A percentile compares a stretch with the other conserved stretches of the same genome.
phyloP scores from a whole-genome alignment of 2,329 filamentous ascomycete species.

The Escovopsis weberi region DNA sequence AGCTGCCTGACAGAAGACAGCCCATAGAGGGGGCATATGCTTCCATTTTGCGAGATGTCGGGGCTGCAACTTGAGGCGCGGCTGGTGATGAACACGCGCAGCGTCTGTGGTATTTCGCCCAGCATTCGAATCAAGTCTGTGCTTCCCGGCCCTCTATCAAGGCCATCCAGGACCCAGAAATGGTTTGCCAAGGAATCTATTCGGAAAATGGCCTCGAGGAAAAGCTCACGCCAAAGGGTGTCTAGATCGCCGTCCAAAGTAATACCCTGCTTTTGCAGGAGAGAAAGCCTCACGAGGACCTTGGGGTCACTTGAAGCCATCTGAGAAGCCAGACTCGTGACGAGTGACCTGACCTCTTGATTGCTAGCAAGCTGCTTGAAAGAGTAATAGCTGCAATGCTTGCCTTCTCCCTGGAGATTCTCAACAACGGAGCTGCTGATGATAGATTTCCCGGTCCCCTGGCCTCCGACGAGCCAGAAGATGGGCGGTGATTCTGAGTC shows the following conservation, averaged over 20 bases:
- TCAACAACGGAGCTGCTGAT: not conserved
- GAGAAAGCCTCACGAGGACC: not conserved
- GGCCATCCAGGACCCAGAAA: conserved; percentile 2
- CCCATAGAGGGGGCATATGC: not conserved
- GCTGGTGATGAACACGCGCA: conserved; percentile 1
- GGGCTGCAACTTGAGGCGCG: not conserved
- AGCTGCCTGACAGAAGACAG: not conserved
- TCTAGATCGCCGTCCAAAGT: not conserved
- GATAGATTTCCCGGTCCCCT: not conserved
- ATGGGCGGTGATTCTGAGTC: not conserved
- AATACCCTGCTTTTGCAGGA: not conserved
- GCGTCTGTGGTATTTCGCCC: not conserved
- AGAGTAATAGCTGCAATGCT: conserved; percentile 2
- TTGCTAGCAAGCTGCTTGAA: conserved; percentile 1
- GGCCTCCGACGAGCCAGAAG: not conserved
- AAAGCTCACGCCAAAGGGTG: conserved; percentile 2
- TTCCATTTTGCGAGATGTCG: not conserved
- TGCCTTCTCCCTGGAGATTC: not conserved
- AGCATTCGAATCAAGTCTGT: not conserved
- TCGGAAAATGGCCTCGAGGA: conserved; percentile 3
- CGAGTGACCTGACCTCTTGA: not conserved
- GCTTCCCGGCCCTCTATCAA: not conserved
- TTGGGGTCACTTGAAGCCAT: not conserved
- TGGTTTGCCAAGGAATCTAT: not conserved
- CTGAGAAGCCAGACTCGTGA: not conserved